Base-by-base conservation (phyloP, 352 stramenopile species). In the Globisporangium yorkense region DNA sequence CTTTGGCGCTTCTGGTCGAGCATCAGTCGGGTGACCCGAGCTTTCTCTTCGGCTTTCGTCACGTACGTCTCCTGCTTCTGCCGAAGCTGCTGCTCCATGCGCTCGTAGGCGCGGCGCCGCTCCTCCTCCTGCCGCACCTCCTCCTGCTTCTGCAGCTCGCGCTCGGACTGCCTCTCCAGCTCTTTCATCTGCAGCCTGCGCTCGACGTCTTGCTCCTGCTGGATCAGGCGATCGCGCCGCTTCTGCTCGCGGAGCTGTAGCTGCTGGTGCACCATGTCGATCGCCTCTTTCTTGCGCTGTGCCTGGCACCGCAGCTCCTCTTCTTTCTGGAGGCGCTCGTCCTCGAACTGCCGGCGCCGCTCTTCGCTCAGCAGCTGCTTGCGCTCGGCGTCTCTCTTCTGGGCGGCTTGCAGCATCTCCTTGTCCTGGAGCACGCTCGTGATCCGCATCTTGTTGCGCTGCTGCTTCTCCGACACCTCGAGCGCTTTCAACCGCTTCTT, bases 361-460 rank as follows among this genome's bases (percentile, higher is more conserved):
- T 77, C 72, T 57, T 92, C 78, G 53, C 71, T 87, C 29, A 86
- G 67, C 18, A 78, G 63, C 20, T 90, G 81, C 50, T 88, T 88
- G 7, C 71, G 75, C n/a, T 72, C 65, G 3, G 74, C 72, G 40
- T 79, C 78, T 20, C 82, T 55, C 5, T 81, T 56, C 44, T 87
- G 84, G 27, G 70, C 48, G 12, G 71, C 61, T 0, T 70, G 67
- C 48, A 87, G 72, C 12, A 73, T 20, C 39, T 84, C 82, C 31
- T 80, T 84, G 51, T 91, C 80, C 47, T 78, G 56, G 18, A 91
- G 49, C 15, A 92, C 80, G 50, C 63, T 75, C 12, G 67, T 70
- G 46, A 92, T 83, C 6, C 80, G 73, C 51, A 84, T 74, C 21
- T 86, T 78, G 66, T 89, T 92, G 29, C 69, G 74, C 27, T 79